Percentiles rank a stretch among this genome's conserved stretches.
Evolutionary conservation across 345 rosid genomes (phyloP).

Genomic region (Lumnitzera racemosa): DNA sequence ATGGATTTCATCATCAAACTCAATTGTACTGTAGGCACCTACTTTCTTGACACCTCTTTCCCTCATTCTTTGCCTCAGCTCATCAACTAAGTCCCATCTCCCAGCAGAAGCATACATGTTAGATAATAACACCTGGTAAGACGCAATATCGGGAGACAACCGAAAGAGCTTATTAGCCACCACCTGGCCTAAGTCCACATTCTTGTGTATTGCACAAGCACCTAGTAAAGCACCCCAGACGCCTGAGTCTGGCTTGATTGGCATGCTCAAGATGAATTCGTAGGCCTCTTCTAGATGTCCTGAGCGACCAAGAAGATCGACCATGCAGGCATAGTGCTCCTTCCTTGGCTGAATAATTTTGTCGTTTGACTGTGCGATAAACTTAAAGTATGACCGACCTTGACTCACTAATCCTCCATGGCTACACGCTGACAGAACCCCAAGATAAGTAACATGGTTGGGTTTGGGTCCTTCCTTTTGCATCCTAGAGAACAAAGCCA

Average conservation of each 20-base stretch:
- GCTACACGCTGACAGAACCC: slow-evolving; percentile 40
- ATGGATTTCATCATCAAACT: slow-evolving; percentile 34
- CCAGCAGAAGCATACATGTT: slow-evolving; percentile 47
- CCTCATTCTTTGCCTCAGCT: slow-evolving; percentile 37
- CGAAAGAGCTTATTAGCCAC: slow-evolving; percentile 38
- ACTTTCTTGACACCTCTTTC: slow-evolving; percentile 37
- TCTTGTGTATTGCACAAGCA: slow-evolving; percentile 39
- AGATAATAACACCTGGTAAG: slow-evolving; percentile 40
- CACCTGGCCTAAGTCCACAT: slow-evolving; percentile 30
- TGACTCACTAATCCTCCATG: slow-evolving; percentile 36
- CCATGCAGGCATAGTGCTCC: slow-evolving; percentile 47
- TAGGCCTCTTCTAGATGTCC: slow-evolving; percentile 35
- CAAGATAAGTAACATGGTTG: slow-evolving; percentile 35
- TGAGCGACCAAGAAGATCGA: slow-evolving; percentile 38
- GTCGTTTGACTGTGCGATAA: slow-evolving; percentile 23
- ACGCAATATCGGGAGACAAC: slow-evolving; percentile 35
- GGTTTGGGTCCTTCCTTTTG: slow-evolving; percentile 25
- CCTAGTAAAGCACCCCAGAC: slow-evolving; percentile 43
- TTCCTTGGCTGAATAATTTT: slow-evolving; percentile 27
- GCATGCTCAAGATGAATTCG: slow-evolving; percentile 32
- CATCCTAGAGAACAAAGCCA: slow-evolving; percentile 28
- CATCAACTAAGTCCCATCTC: slow-evolving; percentile 39
- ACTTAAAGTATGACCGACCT: slow-evolving; percentile 24
- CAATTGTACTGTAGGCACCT: slow-evolving; percentile 48
- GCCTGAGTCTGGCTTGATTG: slow-evolving; percentile 32